phyloP scores from a whole-genome alignment of 2,329 filamentous ascomycete genomes.

The Lithohypha guttulata region DNA sequence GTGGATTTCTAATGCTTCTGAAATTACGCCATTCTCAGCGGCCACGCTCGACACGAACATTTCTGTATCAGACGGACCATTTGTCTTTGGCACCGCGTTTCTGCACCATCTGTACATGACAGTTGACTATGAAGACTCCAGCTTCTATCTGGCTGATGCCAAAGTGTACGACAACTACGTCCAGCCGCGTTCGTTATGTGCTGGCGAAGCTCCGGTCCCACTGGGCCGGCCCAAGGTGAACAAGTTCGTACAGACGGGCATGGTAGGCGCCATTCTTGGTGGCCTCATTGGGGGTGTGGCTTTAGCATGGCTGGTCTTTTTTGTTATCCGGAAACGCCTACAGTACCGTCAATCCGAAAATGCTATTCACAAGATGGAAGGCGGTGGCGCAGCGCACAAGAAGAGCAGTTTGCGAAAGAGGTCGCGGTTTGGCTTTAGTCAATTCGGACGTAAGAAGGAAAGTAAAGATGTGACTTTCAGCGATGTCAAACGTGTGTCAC shows the following conservation, averaged over 20 bases:
- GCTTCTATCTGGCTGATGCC: slow-evolving; percentile 33
- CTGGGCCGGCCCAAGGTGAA: slow-evolving; percentile 19
- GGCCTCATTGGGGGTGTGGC: slow-evolving; percentile 26
- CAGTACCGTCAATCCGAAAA: slow-evolving; percentile 4
- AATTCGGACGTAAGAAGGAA: background rate
- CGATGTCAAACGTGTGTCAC: slow-evolving; percentile 1
- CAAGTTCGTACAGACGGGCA: slow-evolving; percentile 14
- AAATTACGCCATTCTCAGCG: slow-evolving; percentile 21
- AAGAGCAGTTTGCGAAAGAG: slow-evolving; percentile 4
- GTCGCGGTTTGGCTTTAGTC: background rate
- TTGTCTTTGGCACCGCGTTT: slow-evolving; percentile 32
- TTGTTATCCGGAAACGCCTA: slow-evolving; percentile 6
- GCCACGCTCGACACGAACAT: slow-evolving; percentile 20
- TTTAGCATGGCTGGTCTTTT: slow-evolving; percentile 15
- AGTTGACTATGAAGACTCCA: slow-evolving; percentile 31
- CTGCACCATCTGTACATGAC: slow-evolving; percentile 36
- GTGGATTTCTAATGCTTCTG: slow-evolving; percentile 26
- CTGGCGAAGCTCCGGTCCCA: slow-evolving; percentile 26
- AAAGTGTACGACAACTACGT: slow-evolving; percentile 31
- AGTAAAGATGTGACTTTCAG: background rate
- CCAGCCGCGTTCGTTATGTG: slow-evolving; percentile 33
- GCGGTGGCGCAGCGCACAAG: background rate
- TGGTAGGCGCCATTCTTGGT: slow-evolving; percentile 20
- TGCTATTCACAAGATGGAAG: slow-evolving; percentile 3
- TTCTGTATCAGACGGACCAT: slow-evolving; percentile 19